Conservation (phyloP, 805 yeast genomes). For the Clavispora carvajalis region DNA sequence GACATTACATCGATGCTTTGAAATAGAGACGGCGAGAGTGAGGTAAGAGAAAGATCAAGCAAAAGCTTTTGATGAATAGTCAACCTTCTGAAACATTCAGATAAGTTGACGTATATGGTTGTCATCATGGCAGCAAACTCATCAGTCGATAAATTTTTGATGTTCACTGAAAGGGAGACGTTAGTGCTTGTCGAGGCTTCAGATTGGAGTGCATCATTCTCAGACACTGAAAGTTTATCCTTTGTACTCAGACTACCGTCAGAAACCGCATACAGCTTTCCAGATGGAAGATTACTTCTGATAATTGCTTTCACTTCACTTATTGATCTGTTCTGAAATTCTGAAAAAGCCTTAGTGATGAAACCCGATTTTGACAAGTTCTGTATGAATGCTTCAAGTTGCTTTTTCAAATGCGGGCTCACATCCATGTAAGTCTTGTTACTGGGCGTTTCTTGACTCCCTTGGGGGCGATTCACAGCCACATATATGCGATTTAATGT, state of each 20-base stretch:
- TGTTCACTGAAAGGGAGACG: conserved; percentile 29
- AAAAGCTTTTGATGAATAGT: conserved; percentile 75
- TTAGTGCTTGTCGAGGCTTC: conserved; percentile 6
- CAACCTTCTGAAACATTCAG: conserved; percentile 70
- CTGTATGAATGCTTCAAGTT: conserved; percentile 43
- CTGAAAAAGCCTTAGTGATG: conserved; percentile 53
- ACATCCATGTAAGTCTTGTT: conserved; percentile 37
- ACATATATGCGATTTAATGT: conserved; percentile 46
- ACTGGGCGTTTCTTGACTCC: conserved; percentile 12
- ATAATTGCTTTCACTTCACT: conserved; percentile 71
- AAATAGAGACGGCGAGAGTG: conserved; percentile 20
- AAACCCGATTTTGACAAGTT: conserved; percentile 61
- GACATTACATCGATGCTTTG: conserved; percentile 42
- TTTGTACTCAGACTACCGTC: background rate
- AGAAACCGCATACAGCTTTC: background rate
- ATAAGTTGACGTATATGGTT: conserved; percentile 53
- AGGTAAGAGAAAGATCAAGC: conserved; percentile 56
- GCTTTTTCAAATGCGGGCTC: conserved; percentile 33
- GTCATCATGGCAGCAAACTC: conserved; percentile 73
- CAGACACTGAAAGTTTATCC: conserved; percentile 3
- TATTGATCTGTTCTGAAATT: conserved; percentile 64
- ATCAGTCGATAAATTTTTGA: conserved; percentile 62
- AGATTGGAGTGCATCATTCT: background rate
- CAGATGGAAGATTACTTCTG: conserved; percentile 24
- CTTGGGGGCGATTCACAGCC: conserved; percentile 23